Base-by-base conservation (phyloP, 768 basidiomycete species). In the Dictyophora rubrovolvata region DNA sequence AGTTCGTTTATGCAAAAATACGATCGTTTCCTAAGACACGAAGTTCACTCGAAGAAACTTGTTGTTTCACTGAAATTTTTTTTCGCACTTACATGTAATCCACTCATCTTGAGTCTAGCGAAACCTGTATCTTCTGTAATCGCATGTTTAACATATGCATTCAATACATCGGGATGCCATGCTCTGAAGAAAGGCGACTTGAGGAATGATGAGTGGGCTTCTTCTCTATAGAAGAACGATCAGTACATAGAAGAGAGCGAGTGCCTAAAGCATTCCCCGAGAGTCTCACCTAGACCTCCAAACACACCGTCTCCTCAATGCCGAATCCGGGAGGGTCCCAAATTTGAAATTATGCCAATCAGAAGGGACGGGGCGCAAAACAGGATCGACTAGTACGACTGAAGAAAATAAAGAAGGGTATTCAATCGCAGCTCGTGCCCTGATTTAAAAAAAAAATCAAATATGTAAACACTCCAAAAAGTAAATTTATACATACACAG, bases 301-400 rank as follows among this genome's bases (percentile, higher is more conserved):
- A 4, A 69, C 69, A 9, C 77, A 75, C 37, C 86, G 79, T 28
- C 92, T 76, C 12, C 67, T 62, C 18, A 92, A 69, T 1, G 88
- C 83, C 7, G 76, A 78, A 1, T 64, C 37, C 1, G 75, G 62
- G n/a, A 65, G 46, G 3, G 11, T 52, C 53, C 5, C 17, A 16
- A 14, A 8, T 33, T 48, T 47, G 35, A 20, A 33, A 8, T 1
- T 17, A 28, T 4, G 18, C 17, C 21, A 54, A 10, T 73, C 68
- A 35, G 64, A 67, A 1, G 62, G 54, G 37, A 89, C 42, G 11
- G 42, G 42, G 4, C n/a, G 42, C n/a, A n/a, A 81, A 67, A 94
- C 81, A 0, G 93, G 90, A 67, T 96, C 93, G 23, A 93, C 69
- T 21, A 94, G 77, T 47, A 89, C 71, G 42, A 95, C 71, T 0